phyloP scores from a whole-genome alignment of 169 alveolate genomes.

The Eimeria praecox region DNA sequence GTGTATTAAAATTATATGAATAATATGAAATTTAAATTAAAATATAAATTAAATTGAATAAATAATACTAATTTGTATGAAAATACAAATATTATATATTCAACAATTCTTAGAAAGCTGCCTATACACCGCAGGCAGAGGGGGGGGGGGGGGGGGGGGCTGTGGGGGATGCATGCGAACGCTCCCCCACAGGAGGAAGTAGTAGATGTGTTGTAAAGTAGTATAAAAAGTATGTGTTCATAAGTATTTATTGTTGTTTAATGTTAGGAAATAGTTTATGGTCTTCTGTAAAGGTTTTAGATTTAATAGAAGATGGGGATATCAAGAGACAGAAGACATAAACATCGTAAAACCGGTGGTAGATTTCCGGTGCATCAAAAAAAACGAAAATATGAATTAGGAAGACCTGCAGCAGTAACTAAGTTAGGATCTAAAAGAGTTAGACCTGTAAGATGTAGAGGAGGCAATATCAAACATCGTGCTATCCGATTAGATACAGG shows the following conservation, averaged over 20 bases:
- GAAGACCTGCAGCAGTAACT: conserved; percentile 99
- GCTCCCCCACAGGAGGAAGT: conserved; percentile 12
- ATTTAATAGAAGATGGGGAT: conserved; percentile 97
- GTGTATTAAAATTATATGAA: too few species aligned
- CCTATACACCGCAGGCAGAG: too few species aligned
- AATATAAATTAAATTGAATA: too few species aligned
- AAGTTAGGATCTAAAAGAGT: conserved; percentile 97
- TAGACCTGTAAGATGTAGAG: conserved; percentile 98
- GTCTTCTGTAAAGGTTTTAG: background rate
- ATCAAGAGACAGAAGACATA: conserved; percentile 99
- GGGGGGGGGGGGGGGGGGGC: background rate
- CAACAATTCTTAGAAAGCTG: too few species aligned
- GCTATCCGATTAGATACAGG: conserved; percentile 99
- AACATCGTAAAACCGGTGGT: conserved; percentile 99
- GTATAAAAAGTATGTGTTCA: background rate
- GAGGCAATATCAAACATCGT: conserved; percentile 95
- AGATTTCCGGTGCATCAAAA: conserved; percentile 99
- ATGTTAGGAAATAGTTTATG: background rate
- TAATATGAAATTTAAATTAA: too few species aligned
- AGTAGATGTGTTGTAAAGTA: background rate
- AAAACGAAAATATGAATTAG: conserved; percentile 99
- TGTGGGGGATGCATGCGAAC: background rate
- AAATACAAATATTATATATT: background rate
- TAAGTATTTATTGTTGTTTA: background rate
- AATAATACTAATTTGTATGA: background rate